Conservation (phyloP, 2,329 filamentous ascomycete species). For the Chrysoporthe cubensis region DNA sequence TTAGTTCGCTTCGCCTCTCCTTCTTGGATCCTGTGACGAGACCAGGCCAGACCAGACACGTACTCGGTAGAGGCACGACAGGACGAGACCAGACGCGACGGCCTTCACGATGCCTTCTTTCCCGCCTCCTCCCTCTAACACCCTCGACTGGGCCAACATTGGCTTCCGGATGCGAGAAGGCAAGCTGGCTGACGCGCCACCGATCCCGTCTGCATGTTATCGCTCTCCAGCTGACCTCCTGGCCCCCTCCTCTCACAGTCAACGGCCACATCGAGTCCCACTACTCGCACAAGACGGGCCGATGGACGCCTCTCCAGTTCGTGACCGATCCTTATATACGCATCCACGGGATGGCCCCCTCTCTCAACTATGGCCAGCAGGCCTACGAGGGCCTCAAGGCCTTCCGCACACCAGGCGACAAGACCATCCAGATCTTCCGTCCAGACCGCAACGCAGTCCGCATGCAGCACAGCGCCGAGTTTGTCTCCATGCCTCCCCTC, state of each 20-base stretch:
- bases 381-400: conserved; percentile 99
- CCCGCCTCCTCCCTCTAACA: conserved; percentile 76
- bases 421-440: conserved; percentile 82
- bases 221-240: background rate
- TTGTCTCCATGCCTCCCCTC: conserved; percentile 81
- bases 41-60: background rate
- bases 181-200: conserved; percentile 43
- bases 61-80: background rate
- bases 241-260: conserved; percentile 53
- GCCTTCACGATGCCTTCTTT: conserved; percentile 56
- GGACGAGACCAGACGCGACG: background rate
- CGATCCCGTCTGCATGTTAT: background rate
- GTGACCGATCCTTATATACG: conserved; percentile 82
- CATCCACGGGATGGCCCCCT: conserved; percentile 94
- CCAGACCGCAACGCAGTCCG: conserved; percentile 82
- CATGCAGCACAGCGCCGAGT: conserved; percentile 82
- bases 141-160: conserved; percentile 92
- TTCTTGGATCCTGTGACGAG: background rate
- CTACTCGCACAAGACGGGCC: conserved; percentile 72
- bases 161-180: conserved; percentile 93
- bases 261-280: conserved; percentile 92
- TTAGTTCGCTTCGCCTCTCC: no score
- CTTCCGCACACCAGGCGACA: conserved; percentile 75
- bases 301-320: conserved; percentile 81
- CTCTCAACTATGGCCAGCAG: conserved; percentile 95